Evolutionary conservation across 768 basidiomycete species (phyloP).

Genomic region (Holtermanniella nyarrowii): DNA sequence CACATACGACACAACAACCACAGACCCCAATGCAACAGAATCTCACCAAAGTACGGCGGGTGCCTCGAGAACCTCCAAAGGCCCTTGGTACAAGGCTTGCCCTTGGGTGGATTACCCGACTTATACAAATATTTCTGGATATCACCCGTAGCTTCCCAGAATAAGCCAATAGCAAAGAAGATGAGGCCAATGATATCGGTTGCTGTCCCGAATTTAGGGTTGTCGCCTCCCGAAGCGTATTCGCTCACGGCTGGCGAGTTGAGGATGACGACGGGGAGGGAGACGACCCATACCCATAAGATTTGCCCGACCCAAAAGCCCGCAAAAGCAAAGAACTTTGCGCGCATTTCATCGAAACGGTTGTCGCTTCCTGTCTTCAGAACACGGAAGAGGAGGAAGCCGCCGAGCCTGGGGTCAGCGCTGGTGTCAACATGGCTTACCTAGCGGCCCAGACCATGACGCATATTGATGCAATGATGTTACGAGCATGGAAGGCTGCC

Average conservation of each 20-base stretch:
- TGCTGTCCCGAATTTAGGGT: constrained; percentile 52
- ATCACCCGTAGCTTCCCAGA: constrained; percentile 53
- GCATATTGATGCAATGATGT: constrained; percentile 43
- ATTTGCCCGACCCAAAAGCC: constrained; percentile 57
- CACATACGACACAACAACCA: constrained; percentile 27
- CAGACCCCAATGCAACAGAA: constrained; percentile 33
- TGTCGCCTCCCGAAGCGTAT: constrained; percentile 43
- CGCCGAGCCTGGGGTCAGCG: constrained; percentile 43
- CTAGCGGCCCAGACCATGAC: constrained; percentile 60
- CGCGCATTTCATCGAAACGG: constrained; percentile 58
- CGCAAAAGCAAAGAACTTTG: constrained; percentile 56
- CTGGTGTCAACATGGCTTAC: constrained; percentile 8
- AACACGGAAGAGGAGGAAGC: constrained; percentile 61
- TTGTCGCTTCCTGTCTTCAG: constrained; percentile 57
- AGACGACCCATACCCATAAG: constrained; percentile 48
- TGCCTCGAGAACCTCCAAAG: constrained; percentile 43
- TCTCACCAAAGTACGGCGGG: constrained; percentile 66
- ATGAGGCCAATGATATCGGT: constrained; percentile 57
- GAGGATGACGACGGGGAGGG: constrained; percentile 55
- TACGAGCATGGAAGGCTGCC: constrained; percentile 48
- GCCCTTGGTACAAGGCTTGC: constrained; percentile 44
- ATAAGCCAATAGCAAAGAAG: constrained; percentile 53
- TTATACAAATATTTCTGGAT: constrained; percentile 49
- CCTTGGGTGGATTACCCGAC: constrained; percentile 47
- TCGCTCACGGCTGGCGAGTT: constrained; percentile 60